A percentile compares a stretch with the other conserved stretches of the same genome.
Conservation (phyloP, 805 yeast species). For the Candida ulmi region DNA sequence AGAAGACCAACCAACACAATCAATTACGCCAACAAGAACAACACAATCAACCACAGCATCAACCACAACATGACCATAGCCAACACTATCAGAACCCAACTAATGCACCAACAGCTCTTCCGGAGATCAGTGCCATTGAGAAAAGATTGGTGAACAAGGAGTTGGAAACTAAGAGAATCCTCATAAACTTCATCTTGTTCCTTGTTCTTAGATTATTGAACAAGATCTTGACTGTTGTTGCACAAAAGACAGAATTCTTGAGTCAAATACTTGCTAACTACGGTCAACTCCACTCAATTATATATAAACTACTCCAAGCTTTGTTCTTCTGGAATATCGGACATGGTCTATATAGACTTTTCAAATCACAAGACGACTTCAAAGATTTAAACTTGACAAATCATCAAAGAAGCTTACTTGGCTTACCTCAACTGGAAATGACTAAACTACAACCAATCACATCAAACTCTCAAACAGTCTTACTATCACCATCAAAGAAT, state of each 20-base stretch:
- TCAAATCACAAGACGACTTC: constrained; percentile 25
- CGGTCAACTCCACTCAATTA: not conserved
- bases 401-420: constrained; percentile 30
- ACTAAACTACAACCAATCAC: constrained; percentile 6
- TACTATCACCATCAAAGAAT: constrained; percentile 25
- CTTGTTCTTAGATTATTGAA: constrained; percentile 24
- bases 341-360: constrained; percentile 25
- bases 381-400: constrained; percentile 27
- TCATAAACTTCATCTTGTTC: constrained; percentile 27
- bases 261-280: not conserved
- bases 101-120: not conserved
- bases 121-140: constrained; percentile 22
- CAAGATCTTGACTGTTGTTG: constrained; percentile 14
- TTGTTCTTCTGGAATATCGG: constrained; percentile 26
- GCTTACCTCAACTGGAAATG: constrained; percentile 17
- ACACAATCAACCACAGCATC: constrained; percentile 5
- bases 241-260: constrained; percentile 10
- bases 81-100: too few relatives aligned
- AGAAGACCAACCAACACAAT: not conserved
- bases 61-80: too few relatives aligned
- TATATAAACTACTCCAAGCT: constrained; percentile 16
- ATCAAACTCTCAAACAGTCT: constrained; percentile 8
- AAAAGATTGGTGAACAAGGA: constrained; percentile 36
- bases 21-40: not conserved
- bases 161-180: constrained; percentile 28